Base-by-base conservation (phyloP, 1,139 yeast species). In the Pichia sp. region DNA sequence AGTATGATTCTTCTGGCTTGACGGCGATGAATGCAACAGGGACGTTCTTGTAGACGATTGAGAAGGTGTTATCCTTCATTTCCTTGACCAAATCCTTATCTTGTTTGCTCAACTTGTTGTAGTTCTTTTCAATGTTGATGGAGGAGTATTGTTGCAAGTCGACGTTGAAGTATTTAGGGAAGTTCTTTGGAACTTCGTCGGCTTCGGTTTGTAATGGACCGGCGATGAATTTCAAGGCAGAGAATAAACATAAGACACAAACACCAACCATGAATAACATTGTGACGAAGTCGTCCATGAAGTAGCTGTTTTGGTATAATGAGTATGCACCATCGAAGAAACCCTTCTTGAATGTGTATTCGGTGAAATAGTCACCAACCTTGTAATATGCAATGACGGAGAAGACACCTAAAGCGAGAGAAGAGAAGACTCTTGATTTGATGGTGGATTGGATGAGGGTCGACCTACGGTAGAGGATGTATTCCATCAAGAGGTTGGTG, bases 21-120 rank as follows among this genome's bases (percentile, higher is more conserved):
- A 71, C 65, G 4, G 83, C 67, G 19, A 76, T 67, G 37, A 81
- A 67, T 1, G 89, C 89, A 59, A 85, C 81, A 20, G 93, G 90
- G 2, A 83, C 71, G 22, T 76, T 78, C 59, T 90, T 76, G 65
- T 84, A 85, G 14, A 76, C 61, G 19, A 84, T 71, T 40, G 83
- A 57, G 48, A 75, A 77, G 2, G 88, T 69, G 55, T 83, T 76
- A 17, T 72, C 66, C 22, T 76, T 75, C 66, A 69, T 51, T 48
- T 61, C 52, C 52, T 66, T 57, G 52, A 71, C 54, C 55, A 67
- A 38, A 39, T 62, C 58, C 19, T 50, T 54, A 4, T 66, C 63
- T 20, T 58, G 55, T 20, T 66, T 62, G 6, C 60, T 59, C 14
- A 65, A 54, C 39, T 57, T 57, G 30, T 53, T 55, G 11, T 33